Percentiles rank a stretch among this genome's conserved stretches.
Conservation (phyloP, 768 basidiomycete species). For the Austroboletus eburneus region DNA sequence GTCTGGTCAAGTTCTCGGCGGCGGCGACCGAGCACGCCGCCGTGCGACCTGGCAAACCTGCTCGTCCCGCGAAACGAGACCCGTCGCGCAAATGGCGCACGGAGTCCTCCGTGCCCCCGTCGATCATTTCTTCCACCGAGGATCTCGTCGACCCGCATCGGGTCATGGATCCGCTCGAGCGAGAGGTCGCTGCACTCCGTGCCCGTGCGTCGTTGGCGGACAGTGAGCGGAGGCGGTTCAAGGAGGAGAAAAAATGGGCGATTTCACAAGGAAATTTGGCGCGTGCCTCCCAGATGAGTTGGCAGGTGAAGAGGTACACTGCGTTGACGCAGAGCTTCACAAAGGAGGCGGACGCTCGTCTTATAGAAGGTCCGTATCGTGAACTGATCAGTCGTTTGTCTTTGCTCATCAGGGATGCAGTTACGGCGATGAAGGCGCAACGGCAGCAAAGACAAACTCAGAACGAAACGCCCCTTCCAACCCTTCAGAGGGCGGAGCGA, state of each 20-base stretch:
- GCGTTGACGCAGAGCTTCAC: slow-evolving; percentile 78
- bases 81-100: slow-evolving; percentile 31
- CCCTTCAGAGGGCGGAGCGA: slow-evolving; percentile 22
- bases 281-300: slow-evolving; percentile 74
- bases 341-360: slow-evolving; percentile 67
- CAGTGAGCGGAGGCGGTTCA: slow-evolving; percentile 75
- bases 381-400: background rate
- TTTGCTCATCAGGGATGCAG: slow-evolving; percentile 15
- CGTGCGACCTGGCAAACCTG: slow-evolving; percentile 22
- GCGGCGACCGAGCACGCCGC: slow-evolving; percentile 30
- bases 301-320: slow-evolving; percentile 79
- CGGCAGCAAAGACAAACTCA: slow-evolving; percentile 18
- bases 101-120: slow-evolving; percentile 40
- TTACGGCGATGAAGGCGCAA: slow-evolving; percentile 24
- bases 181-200: slow-evolving; percentile 70
- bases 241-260: slow-evolving; percentile 88
- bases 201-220: slow-evolving; percentile 79
- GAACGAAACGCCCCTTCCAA: slow-evolving; percentile 9
- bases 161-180: slow-evolving; percentile 60
- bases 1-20: slow-evolving; percentile 44
- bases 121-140: slow-evolving; percentile 63
- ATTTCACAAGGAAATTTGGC: slow-evolving; percentile 71
- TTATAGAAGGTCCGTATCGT: slow-evolving; percentile 52
- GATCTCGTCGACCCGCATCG: slow-evolving; percentile 58
- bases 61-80: slow-evolving; percentile 27